Percentiles rank a stretch among this genome's conserved stretches.
Evolutionary conservation across 495 filamentous ascomycete genomes (phyloP).

Genomic region (Penicillium bovifimosum): DNA sequence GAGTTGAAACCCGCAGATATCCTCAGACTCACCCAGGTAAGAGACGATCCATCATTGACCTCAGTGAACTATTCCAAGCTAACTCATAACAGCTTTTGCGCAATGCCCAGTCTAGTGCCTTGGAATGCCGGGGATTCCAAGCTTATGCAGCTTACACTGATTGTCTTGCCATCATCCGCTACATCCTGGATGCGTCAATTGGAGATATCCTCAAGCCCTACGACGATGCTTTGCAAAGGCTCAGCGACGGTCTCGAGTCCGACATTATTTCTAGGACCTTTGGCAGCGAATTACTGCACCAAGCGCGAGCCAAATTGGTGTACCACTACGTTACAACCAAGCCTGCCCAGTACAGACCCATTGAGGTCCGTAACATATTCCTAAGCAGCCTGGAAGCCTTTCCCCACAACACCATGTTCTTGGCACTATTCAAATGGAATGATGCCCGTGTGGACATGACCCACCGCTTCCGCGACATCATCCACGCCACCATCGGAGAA

Average conservation of each 20-base stretch:
- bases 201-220: constrained; percentile 45
- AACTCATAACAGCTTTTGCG: constrained; percentile 44
- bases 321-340: constrained; percentile 54
- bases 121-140: constrained; percentile 42
- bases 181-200: constrained; percentile 44
- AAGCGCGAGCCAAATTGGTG: constrained; percentile 62
- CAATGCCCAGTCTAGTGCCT: constrained; percentile 49
- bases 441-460: constrained; percentile 62
- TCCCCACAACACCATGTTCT: constrained; percentile 74
- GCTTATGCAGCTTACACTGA: constrained; percentile 53
- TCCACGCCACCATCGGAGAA: neutral
- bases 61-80: neutral
- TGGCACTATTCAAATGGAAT: constrained; percentile 65
- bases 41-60: constrained; percentile 5
- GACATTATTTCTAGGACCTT: constrained; percentile 30
- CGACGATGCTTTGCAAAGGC: constrained; percentile 36
- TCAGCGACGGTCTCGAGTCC: constrained; percentile 30
- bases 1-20: constrained; percentile 38
- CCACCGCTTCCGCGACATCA: constrained; percentile 61
- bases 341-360: constrained; percentile 56
- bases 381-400: constrained; percentile 54
- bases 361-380: constrained; percentile 55
- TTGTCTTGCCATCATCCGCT: constrained; percentile 57
- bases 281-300: constrained; percentile 53
- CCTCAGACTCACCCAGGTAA: constrained; percentile 50